Percentiles rank a stretch among this genome's conserved stretches.
phyloP scores from a whole-genome alignment of 495 filamentous ascomycete genomes.

The Extremus antarcticus region DNA sequence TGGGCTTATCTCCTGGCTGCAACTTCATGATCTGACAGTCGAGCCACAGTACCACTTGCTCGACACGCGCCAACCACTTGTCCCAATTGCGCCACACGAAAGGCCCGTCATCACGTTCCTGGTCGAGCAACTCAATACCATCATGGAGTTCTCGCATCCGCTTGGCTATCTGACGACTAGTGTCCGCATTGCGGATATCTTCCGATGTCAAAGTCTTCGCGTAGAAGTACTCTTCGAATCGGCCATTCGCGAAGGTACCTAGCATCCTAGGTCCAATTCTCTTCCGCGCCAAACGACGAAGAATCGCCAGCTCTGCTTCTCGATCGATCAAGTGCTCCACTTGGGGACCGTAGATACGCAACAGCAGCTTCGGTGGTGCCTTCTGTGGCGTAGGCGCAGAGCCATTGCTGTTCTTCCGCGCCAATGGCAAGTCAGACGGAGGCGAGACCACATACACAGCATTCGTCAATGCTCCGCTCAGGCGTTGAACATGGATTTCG shows the following conservation, averaged over 20 bases:
- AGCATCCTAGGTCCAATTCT: conserved; percentile 88
- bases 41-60: conserved; percentile 63
- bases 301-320: conserved; percentile 76
- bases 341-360: conserved; percentile 91
- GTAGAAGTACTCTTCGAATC: conserved; percentile 89
- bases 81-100: conserved; percentile 90
- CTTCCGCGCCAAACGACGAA: conserved; percentile 77
- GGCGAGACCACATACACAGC: conserved; percentile 89
- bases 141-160: conserved; percentile 94
- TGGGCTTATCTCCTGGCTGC: conserved; percentile 21
- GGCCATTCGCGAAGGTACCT: conserved; percentile 89
- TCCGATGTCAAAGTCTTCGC: conserved; percentile 63
- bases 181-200: conserved; percentile 71
- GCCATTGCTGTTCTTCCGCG: conserved; percentile 26
- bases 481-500: conserved; percentile 68
- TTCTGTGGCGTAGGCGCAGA: conserved; percentile 33
- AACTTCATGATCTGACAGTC: conserved; percentile 53
- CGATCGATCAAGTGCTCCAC: conserved; percentile 93
- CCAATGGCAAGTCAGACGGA: conserved; percentile 44
- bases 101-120: conserved; percentile 67
- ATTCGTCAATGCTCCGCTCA: conserved; percentile 93
- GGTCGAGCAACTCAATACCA: conserved; percentile 71
- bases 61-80: conserved; percentile 76
- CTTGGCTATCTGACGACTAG: conserved; percentile 91
- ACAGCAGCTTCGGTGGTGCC: conserved; percentile 62